Evolutionary conservation across 805 yeast genomes (phyloP).

Genomic region (Scheffersomyces lignosus): DNA sequence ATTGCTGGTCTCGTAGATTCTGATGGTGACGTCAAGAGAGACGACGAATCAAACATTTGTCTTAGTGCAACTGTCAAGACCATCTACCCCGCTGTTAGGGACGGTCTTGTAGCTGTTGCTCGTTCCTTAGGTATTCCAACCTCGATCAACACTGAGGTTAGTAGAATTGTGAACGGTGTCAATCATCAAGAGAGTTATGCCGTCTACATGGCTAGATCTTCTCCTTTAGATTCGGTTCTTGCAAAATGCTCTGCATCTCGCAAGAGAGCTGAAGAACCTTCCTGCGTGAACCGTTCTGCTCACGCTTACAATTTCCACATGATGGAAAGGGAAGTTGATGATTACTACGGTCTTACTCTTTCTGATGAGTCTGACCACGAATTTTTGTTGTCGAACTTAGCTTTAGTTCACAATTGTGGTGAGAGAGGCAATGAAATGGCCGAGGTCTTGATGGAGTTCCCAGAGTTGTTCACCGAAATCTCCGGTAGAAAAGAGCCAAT

Average conservation of each 20-base stretch:
- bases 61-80: constrained; percentile 31
- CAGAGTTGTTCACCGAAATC: constrained; percentile 89
- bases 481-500: constrained; percentile 96
- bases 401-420: constrained; percentile 53
- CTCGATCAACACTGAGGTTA: constrained; percentile 26
- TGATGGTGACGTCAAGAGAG: constrained; percentile 28
- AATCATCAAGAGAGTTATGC: constrained; percentile 14
- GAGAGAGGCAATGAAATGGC: constrained; percentile 99
- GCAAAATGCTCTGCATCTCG: constrained; percentile 20
- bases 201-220: constrained; percentile 21
- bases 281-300: constrained; percentile 16
- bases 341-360: constrained; percentile 46
- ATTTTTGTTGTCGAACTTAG: constrained; percentile 40
- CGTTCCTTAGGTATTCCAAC: constrained; percentile 45
- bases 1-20: constrained; percentile 47
- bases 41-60: constrained; percentile 8
- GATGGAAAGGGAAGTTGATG: constrained; percentile 23
- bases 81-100: constrained; percentile 26
- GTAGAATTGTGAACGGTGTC: constrained; percentile 1
- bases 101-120: constrained; percentile 36
- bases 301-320: constrained; percentile 29
- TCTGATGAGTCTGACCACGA: constrained; percentile 40
- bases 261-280: constrained; percentile 13
- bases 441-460: constrained; percentile 99
- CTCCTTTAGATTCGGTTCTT: constrained; percentile 21